Evolutionary conservation across 805 yeast genomes (phyloP).

Genomic region (Pichia thaimueangensis): DNA sequence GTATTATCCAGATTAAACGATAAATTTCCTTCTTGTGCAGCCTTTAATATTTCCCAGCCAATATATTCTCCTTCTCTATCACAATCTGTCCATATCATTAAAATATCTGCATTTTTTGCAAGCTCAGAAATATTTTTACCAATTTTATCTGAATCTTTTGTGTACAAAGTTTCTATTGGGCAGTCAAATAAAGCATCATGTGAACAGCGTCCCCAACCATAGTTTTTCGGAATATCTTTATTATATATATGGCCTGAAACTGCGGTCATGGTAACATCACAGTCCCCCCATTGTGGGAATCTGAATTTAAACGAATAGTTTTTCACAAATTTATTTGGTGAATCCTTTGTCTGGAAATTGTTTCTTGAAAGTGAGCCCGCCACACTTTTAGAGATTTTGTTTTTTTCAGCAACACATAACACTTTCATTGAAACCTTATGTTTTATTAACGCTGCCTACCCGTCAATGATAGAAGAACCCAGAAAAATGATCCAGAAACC

Average conservation of each 20-base stretch:
- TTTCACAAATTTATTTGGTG: conserved; percentile 56
- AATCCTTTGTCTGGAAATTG: conserved; percentile 31
- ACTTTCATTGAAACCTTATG: conserved; percentile 64
- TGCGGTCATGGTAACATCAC: conserved; percentile 85
- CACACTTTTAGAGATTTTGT: conserved; percentile 86
- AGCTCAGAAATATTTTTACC: conserved; percentile 63
- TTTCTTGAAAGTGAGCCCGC: conserved; percentile 58
- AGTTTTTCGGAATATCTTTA: conserved; percentile 57
- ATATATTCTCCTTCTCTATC: conserved; percentile 95
- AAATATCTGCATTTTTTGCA: conserved; percentile 48
- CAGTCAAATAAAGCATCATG: conserved; percentile 69
- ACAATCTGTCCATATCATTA: conserved; percentile 98
- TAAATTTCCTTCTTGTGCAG: conserved; percentile 52
- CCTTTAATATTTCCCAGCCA: conserved; percentile 72
- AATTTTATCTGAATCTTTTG: conserved; percentile 30
- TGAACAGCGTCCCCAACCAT: conserved; percentile 58
- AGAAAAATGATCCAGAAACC: too few relatives aligned
- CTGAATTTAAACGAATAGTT: conserved; percentile 72
- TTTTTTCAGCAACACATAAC: conserved; percentile 95
- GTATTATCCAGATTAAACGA: conserved; percentile 41
- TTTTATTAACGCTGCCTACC: too few relatives aligned
- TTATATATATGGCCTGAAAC: conserved; percentile 81
- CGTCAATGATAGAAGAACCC: too few relatives aligned
- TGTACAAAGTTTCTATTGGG: conserved; percentile 29
- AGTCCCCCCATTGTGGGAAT: conserved; percentile 55